Conservation (phyloP, 768 basidiomycete genomes). For the Leccinum pellstonianum region DNA sequence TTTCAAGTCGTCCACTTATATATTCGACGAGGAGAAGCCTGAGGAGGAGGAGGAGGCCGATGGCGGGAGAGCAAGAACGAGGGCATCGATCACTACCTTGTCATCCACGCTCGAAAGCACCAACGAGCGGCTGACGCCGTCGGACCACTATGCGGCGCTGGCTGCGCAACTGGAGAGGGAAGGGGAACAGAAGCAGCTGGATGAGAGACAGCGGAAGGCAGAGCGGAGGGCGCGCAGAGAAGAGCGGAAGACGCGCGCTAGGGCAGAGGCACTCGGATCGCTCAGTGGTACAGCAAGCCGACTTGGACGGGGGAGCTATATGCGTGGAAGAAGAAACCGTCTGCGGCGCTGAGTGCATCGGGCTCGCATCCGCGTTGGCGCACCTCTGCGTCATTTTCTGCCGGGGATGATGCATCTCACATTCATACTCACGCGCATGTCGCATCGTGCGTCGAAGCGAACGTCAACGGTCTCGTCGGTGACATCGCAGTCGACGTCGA, state of each 20-base stretch:
- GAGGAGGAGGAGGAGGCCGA: constrained; percentile 35
- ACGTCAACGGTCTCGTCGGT: too few relatives aligned
- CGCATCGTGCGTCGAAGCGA: neutral
- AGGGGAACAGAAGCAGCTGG: constrained; percentile 24
- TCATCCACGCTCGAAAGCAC: constrained; percentile 64
- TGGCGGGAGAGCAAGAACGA: constrained; percentile 24
- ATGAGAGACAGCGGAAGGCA: constrained; percentile 44
- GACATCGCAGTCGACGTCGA: too few relatives aligned
- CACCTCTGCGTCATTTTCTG: constrained; percentile 51
- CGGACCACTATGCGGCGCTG: constrained; percentile 32
- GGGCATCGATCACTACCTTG: constrained; percentile 24
- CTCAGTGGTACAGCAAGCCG: constrained; percentile 38
- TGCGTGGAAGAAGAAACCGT: constrained; percentile 36
- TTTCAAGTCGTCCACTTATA: constrained; percentile 28
- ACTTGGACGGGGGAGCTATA: constrained; percentile 51
- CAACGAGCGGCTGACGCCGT: constrained; percentile 36
- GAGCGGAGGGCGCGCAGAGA: constrained; percentile 46
- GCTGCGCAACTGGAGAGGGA: constrained; percentile 31
- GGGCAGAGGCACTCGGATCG: constrained; percentile 31
- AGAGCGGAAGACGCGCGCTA: constrained; percentile 46
- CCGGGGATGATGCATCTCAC: constrained; percentile 17
- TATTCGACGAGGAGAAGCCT: constrained; percentile 15
- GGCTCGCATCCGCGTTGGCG: constrained; percentile 60
- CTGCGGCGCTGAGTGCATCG: constrained; percentile 35
- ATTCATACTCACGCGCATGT: constrained; percentile 26